Percentiles rank a stretch among this genome's conserved stretches.
Conservation (phyloP, 306 rosid genomes). For the Biancaea sappan region DNA sequence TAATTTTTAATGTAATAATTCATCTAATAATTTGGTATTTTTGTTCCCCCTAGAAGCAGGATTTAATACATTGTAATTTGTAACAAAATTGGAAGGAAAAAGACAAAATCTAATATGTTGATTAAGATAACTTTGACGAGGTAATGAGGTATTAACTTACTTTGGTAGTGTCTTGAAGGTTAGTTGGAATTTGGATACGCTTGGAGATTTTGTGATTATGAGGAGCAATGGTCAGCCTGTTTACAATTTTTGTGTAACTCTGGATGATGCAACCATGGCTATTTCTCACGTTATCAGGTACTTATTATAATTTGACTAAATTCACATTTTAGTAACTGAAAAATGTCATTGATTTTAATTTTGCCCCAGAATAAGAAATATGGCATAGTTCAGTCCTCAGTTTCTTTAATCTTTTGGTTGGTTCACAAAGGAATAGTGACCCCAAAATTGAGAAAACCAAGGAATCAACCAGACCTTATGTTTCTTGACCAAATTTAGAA, state of each 20-base stretch:
- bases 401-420: background rate
- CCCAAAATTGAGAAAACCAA: background rate
- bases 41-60: background rate
- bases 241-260: constrained; percentile 95
- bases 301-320: constrained; percentile 1
- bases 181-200: constrained; percentile 97
- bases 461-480: background rate
- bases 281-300: constrained; percentile 98
- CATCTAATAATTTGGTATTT: background rate
- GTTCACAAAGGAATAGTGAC: background rate
- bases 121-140: constrained; percentile 28
- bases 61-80: background rate
- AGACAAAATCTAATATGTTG: background rate
- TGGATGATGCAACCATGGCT: constrained; percentile 99
- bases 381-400: background rate
- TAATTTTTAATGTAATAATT: background rate
- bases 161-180: constrained; percentile 93
- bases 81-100: background rate
- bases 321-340: background rate
- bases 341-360: background rate
- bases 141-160: constrained; percentile 51
- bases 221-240: constrained; percentile 98
- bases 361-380: background rate
- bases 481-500: background rate
- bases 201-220: constrained; percentile 97